Evolutionary conservation across 2,329 filamentous ascomycete species (phyloP), one percentile per base, ranked within the genome.

Genomic region (Alternaria triticina): DNA sequence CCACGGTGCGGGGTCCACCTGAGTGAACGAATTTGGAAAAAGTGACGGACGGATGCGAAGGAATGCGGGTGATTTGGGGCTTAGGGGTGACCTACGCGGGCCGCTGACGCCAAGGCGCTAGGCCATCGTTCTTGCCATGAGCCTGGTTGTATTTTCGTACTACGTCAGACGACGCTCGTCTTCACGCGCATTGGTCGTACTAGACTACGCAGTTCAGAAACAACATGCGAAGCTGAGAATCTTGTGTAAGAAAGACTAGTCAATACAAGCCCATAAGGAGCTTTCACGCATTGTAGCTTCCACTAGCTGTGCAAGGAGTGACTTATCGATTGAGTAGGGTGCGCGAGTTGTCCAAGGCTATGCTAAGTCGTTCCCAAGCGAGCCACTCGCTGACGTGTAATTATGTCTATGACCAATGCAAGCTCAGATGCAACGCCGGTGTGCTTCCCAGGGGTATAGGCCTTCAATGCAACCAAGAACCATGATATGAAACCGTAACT

Each of bases 361-460:
- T 30, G 50, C 33, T 44, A 52, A 49, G 44, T 44, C 28, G n/a
- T 44, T 17, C 25, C 36, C 27, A 15, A 25, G 17, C 36, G 49
- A 22, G 33, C 33, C n/a, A n/a, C 13, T 28, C 33, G 22, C 23
- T 54, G 23, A 54, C 36, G 25, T 47, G 44, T 36, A 15, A 49
- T 58, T 45, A 36, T 20, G 23, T 22, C 36, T 7, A 23, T 20
- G 25, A 33, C 22, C 15, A 46, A 54, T 44, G 36, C 12, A 46
- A 40, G 20, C 44, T 44, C 57, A 45, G 59, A 62, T 43, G 36
- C 46, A 67, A 70, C 64, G 64, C 66, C 64, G 43, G 43, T 57
- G 36, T 61, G 44, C 33, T 50, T 44, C 59, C 67, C 64, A 52
- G 55, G 59, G 68, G 68, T 69, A 68, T 70, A 67, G 64, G 46